phyloP scores from a whole-genome alignment of 768 basidiomycete species.

The Sarcomyxa edulis region DNA sequence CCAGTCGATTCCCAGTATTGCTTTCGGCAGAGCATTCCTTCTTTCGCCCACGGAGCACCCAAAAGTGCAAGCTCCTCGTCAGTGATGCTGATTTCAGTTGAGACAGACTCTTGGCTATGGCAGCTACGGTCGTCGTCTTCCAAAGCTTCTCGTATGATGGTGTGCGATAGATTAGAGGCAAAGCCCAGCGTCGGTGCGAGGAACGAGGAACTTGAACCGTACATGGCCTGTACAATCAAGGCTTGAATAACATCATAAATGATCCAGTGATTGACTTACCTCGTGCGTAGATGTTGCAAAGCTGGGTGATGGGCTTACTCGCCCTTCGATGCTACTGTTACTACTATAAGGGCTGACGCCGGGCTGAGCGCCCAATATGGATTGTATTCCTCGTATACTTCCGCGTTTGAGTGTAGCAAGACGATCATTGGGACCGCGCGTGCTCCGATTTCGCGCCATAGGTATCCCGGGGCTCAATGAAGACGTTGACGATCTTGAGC shows the following conservation, averaged over 20 bases:
- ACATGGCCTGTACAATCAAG: constrained; percentile 37
- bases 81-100: constrained; percentile 79
- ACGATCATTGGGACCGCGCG: constrained; percentile 67
- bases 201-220: constrained; percentile 64
- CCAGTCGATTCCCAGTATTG: constrained; percentile 88
- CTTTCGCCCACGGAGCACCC: constrained; percentile 98
- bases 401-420: constrained; percentile 80
- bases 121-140: constrained; percentile 81
- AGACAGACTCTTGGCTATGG: constrained; percentile 56
- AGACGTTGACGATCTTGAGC: constrained; percentile 44
- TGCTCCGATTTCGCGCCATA: constrained; percentile 63
- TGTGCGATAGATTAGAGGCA: constrained; percentile 91
- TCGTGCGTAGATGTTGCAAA: constrained; percentile 88
- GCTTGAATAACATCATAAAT: constrained; percentile 3
- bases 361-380: constrained; percentile 63
- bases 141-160: constrained; percentile 92
- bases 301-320: constrained; percentile 92
- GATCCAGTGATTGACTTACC: constrained; percentile 27
- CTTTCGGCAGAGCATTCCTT: constrained; percentile 92
- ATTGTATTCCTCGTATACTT: constrained; percentile 85
- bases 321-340: constrained; percentile 78
- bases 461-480: constrained; percentile 52
- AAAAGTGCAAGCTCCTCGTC: constrained; percentile 95
- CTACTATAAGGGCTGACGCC: constrained; percentile 81
- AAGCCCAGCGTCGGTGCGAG: constrained; percentile 90